phyloP scores from a whole-genome alignment of 257 asterid genomes.

The Hygrophila difformis region DNA sequence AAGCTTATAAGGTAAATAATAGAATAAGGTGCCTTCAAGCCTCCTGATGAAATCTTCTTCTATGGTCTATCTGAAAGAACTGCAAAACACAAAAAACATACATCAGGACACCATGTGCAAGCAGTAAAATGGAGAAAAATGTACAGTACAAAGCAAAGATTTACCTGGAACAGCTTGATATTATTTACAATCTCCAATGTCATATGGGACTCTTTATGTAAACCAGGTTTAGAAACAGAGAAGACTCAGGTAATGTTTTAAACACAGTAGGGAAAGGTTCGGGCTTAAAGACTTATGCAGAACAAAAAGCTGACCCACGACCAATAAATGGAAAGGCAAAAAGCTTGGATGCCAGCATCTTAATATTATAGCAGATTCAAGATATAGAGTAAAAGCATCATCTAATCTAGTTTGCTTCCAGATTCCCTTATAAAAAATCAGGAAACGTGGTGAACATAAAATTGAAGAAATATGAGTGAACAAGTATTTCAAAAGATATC shows the following conservation, averaged over 20 bases:
- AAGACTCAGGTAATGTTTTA: conserved; percentile 10
- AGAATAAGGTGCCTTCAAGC: conserved; percentile 14
- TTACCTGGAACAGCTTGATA: conserved; percentile 35
- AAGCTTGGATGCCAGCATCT: too few species aligned
- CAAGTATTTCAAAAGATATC: conserved; percentile 22
- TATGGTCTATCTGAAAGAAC: conserved; percentile 23
- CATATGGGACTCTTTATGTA: conserved; percentile 23
- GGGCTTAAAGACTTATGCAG: not conserved
- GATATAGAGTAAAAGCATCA: conserved; percentile 22
- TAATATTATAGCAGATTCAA: too few species aligned
- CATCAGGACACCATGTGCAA: not conserved
- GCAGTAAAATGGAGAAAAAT: not conserved
- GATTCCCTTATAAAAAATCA: conserved; percentile 51
- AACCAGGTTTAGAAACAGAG: too few species aligned
- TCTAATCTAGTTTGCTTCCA: conserved; percentile 42
- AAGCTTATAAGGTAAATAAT: too few species aligned
- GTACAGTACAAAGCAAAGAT: not conserved
- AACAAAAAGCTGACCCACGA: too few species aligned
- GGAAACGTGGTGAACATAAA: conserved; percentile 46
- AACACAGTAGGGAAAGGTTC: conserved; percentile 18
- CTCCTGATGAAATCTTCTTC: conserved; percentile 22
- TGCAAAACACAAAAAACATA: conserved; percentile 12
- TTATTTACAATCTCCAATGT: conserved; percentile 42
- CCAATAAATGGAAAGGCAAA: too few species aligned
- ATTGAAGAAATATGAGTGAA: conserved; percentile 23